Evolutionary conservation across 192 early-diverging fungal genomes (phyloP), one percentile per base, ranked within the genome.

Genomic region (Paraglomus brasilianum): DNA sequence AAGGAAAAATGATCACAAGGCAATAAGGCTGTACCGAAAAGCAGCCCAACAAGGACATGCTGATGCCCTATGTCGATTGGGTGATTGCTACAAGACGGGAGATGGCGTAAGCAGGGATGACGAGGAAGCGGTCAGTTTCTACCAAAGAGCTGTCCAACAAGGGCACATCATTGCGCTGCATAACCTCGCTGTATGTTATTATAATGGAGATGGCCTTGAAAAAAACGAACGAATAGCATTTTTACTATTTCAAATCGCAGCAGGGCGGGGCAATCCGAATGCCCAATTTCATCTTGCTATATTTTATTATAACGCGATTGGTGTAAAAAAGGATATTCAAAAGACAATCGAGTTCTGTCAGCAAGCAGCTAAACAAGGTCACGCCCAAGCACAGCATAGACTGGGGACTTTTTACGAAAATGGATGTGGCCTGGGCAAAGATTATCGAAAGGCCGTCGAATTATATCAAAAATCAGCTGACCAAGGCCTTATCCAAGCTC

Each of bases 371-470:
- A 86, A 87, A 8, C 65, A 71, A 38, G 82, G 77, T 21, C 76
- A 82, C 17, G 75, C n/a, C n/a, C n/a, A n/a, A n/a, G n/a, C n/a
- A n/a, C n/a, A n/a, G n/a, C n/a, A 70, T 87, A 87, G 49, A 80
- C 82, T 94, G 14, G 92, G 91, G 14, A 88, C 88, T 67, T 79
- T 90, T 46, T 92, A 88, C 70, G 91, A 92, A 69, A 88, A 92
- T 80, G 92, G 91, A 7, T 78, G 88, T 19, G 92, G 92, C 1
- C 60, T 83, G 5, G 70, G 77, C 30, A 3, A 1, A 1, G 30
- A 30, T 3, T 39, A 64, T 62, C 65, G 80, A 61, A 72, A 81
- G 10, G 81, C 84, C 53, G 89, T 85, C 21, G 70, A 82, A n/a
- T 89, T 89, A 79, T 83, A 82, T 40, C 73, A 70, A 36, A 72